Evolutionary conservation across 148 eudicot species (phyloP).

Genomic region (Fagopyrum homotropicum): DNA sequence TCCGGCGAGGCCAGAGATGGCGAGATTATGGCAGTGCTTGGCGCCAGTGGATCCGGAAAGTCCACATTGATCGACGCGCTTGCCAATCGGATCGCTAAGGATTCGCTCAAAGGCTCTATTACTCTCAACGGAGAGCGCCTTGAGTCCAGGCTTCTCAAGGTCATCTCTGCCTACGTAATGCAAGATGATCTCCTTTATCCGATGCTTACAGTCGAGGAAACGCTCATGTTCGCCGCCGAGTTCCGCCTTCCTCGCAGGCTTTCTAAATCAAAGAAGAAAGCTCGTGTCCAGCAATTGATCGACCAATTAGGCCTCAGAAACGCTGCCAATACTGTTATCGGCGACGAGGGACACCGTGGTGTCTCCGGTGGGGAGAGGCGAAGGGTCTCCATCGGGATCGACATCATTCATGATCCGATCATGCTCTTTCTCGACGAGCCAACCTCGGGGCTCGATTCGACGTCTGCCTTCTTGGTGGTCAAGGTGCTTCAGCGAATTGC

Average conservation of each 20-base stretch:
- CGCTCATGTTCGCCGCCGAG: constrained; percentile 82
- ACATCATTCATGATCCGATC: constrained; percentile 85
- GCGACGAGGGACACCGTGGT: constrained; percentile 91
- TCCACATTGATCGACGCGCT: constrained; percentile 85
- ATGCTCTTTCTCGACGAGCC: constrained; percentile 81
- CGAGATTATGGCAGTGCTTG: constrained; percentile 73
- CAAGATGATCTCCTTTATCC: constrained; percentile 83
- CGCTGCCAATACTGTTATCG: constrained; percentile 81
- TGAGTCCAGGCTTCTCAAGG: constrained; percentile 61
- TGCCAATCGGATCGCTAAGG: constrained; percentile 76
- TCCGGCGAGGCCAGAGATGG: constrained; percentile 85
- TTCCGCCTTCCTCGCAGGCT: constrained; percentile 63
- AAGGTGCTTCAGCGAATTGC: constrained; percentile 76
- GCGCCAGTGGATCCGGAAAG: constrained; percentile 86
- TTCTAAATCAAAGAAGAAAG: constrained; percentile 58
- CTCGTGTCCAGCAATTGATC: constrained; percentile 60
- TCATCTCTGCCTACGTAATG: constrained; percentile 88
- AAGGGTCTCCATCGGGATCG: constrained; percentile 78
- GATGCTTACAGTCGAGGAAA: constrained; percentile 85
- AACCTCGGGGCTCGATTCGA: constrained; percentile 83
- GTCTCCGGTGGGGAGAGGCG: constrained; percentile 89
- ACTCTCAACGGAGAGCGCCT: constrained; percentile 60
- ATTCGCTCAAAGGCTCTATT: constrained; percentile 52
- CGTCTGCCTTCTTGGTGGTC: constrained; percentile 80
- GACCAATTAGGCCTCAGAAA: constrained; percentile 71